phyloP scores from a whole-genome alignment of 2,329 filamentous ascomycete genomes.

The Penicillium occitanis region DNA sequence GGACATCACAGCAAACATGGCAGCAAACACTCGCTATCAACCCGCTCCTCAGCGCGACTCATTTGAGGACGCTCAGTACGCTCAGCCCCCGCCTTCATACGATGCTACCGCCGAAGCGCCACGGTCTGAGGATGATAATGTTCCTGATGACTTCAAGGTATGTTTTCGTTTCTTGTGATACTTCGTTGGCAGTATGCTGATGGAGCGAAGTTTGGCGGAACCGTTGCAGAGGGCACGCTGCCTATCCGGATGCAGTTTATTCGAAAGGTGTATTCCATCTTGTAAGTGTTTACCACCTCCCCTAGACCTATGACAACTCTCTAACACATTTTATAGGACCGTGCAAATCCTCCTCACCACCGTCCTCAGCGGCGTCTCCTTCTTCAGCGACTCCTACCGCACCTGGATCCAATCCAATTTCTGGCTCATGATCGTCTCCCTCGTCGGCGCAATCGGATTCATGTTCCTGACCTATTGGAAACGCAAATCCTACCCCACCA shows the following conservation, averaged over 20 bases:
- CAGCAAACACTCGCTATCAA: conserved; percentile 76
- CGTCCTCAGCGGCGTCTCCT: conserved; percentile 76
- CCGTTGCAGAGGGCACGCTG: conserved; percentile 87
- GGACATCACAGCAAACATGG: conserved; percentile 52
- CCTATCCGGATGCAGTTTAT: conserved; percentile 97
- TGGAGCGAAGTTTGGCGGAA: conserved; percentile 74
- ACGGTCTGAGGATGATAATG: conserved; percentile 80
- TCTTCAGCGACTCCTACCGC: conserved; percentile 78
- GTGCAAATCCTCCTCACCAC: conserved; percentile 86
- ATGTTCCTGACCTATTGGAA: conserved; percentile 93
- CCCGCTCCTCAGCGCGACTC: conserved; percentile 84
- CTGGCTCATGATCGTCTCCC: conserved; percentile 82
- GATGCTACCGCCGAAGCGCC: conserved; percentile 60
- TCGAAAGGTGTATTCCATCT: conserved; percentile 95
- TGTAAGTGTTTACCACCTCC: conserved; percentile 51
- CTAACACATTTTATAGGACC: conserved; percentile 54
- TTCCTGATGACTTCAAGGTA: conserved; percentile 97
- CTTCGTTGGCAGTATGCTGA: conserved; percentile 16
- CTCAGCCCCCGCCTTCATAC: conserved; percentile 68
- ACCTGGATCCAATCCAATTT: conserved; percentile 81
- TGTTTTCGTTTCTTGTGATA: not conserved
- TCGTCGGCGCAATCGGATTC: conserved; percentile 79
- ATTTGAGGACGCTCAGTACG: conserved; percentile 68
- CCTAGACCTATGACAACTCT: not conserved
- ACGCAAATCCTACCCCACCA: conserved; percentile 90